These are phyloP conservation scores for Tephrocybe sp. DNA, from an alignment of 768 basidiomycete species.

Conservation along the genomic window DNA sequence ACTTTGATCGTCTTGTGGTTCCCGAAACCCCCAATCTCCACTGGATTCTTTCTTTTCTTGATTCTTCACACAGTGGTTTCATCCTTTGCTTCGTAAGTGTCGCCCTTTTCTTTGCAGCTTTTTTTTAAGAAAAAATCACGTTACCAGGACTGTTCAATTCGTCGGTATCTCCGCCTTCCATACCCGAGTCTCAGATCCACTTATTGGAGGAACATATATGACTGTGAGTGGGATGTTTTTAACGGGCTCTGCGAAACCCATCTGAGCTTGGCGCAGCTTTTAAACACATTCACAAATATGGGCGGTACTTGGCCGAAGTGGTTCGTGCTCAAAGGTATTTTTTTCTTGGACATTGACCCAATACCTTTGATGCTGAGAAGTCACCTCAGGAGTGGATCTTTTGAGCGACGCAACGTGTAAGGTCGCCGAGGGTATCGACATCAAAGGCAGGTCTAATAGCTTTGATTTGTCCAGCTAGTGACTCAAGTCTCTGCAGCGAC, in stretches of 20 bases:
- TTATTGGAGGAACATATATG: slow-evolving; percentile 99
- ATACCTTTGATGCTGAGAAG: slow-evolving; percentile 17
- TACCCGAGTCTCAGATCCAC: slow-evolving; percentile 90
- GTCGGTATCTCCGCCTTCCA: slow-evolving; percentile 99
- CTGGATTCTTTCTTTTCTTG: slow-evolving; percentile 76
- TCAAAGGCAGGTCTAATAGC: slow-evolving; percentile 45
- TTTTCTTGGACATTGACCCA: too few relatives aligned
- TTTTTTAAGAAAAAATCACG: not conserved
- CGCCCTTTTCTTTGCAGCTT: slow-evolving; percentile 1
- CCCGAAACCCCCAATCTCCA: slow-evolving; percentile 71
- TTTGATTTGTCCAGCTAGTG: not conserved
- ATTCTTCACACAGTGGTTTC: slow-evolving; percentile 79
- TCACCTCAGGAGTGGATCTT: slow-evolving; percentile 69
- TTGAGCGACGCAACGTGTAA: slow-evolving; percentile 85
- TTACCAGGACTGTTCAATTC: slow-evolving; percentile 89
- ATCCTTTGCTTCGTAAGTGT: slow-evolving; percentile 77
- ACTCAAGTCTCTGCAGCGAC: slow-evolving; percentile 42
- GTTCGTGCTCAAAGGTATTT: slow-evolving; percentile 85
- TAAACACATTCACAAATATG: slow-evolving; percentile 95
- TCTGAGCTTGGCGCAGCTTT: slow-evolving; percentile 46
- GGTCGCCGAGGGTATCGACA: slow-evolving; percentile 55
- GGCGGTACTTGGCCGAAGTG: slow-evolving; percentile 98
- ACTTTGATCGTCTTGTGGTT: slow-evolving; percentile 82
- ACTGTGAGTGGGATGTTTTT: slow-evolving; percentile 57
- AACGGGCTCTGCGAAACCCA: not conserved